Evolutionary conservation across 345 rosid species (phyloP).

Genomic region (Corchorus olitorius): DNA sequence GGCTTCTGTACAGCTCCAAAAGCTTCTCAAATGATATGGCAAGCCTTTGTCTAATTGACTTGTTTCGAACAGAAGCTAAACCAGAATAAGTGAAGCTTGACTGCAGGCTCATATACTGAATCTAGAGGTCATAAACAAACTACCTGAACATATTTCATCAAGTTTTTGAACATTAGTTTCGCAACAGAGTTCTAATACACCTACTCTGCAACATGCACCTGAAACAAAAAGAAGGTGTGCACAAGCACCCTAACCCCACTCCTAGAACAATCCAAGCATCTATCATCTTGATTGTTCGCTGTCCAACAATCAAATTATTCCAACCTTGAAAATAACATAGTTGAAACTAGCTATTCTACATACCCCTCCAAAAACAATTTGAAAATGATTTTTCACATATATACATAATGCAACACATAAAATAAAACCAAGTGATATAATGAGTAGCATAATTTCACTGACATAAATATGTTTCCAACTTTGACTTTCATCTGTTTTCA

Average conservation of each 20-base stretch:
- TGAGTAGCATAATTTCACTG: neutral
- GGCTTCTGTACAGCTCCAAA: neutral
- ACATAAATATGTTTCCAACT: neutral
- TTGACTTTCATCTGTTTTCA: neutral
- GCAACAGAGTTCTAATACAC: neutral
- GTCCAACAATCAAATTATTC: neutral
- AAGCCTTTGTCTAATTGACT: neutral
- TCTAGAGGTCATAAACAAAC: neutral
- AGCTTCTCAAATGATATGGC: neutral
- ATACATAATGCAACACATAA: neutral
- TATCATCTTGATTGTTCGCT: neutral
- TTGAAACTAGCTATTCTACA: neutral
- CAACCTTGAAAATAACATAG: neutral
- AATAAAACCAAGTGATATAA: neutral
- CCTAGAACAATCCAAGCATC: neutral
- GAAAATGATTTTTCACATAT: neutral
- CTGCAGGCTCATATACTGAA: constrained; percentile 4
- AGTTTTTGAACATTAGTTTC: neutral
- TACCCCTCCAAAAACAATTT: neutral
- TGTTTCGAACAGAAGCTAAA: neutral
- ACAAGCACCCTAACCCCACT: neutral
- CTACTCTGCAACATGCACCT: neutral
- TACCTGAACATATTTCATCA: neutral
- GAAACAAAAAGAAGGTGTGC: neutral
- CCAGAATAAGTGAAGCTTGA: neutral